Conservation (phyloP, 768 basidiomycete genomes). For the Austroboletus eburneus region DNA sequence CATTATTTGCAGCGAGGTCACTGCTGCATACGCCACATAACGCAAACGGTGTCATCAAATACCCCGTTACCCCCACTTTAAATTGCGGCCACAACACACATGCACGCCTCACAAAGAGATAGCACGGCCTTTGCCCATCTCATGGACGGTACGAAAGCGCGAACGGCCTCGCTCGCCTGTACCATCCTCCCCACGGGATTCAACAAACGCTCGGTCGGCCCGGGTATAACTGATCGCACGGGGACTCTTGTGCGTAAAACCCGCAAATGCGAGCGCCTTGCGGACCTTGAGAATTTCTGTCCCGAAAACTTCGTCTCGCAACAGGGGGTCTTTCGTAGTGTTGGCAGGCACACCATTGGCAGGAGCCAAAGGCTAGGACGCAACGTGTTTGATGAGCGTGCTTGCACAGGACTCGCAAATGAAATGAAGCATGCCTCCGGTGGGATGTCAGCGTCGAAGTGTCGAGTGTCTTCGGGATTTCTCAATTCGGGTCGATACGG, state of each 20-base stretch:
- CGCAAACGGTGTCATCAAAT: constrained; percentile 29
- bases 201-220: constrained; percentile 69
- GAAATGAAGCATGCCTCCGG: constrained; percentile 61
- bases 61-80: constrained; percentile 16
- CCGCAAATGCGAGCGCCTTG: constrained; percentile 87
- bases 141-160: constrained; percentile 55
- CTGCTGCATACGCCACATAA: constrained; percentile 27
- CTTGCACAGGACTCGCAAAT: constrained; percentile 16
- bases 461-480: constrained; percentile 82
- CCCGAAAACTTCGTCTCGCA: constrained; percentile 82
- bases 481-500: constrained; percentile 87
- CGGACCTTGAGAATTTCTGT: constrained; percentile 83
- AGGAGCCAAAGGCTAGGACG: constrained; percentile 75
- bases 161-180: constrained; percentile 60
- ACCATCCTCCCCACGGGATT: constrained; percentile 46
- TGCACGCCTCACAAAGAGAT: constrained; percentile 67
- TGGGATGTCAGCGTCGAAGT: constrained; percentile 95
- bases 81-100: constrained; percentile 26
- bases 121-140: constrained; percentile 69
- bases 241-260: constrained; percentile 88
- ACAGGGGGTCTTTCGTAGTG: constrained; percentile 84
- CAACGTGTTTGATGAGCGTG: constrained; percentile 28
- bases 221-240: constrained; percentile 72
- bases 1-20: constrained; percentile 31
- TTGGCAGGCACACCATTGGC: constrained; percentile 82